Base-by-base conservation (phyloP, 805 yeast genomes). In the Wickerhamiella sergipiensis region DNA sequence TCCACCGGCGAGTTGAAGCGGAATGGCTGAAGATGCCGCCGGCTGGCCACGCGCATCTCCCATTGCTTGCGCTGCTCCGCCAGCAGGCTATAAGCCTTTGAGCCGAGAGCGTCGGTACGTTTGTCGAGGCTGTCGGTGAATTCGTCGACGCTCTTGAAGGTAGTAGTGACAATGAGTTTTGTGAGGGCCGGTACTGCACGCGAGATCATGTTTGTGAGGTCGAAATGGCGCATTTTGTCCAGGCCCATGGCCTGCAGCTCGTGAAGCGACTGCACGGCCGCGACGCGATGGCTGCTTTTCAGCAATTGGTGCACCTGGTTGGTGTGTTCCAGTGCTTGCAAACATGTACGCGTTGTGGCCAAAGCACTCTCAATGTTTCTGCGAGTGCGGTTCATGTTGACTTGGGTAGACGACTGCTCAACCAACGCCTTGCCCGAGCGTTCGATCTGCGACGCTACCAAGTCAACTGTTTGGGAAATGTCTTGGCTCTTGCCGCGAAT, bases 1-100 rank as follows among this genome's bases (percentile, higher is more conserved):
- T 90, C 97, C 5, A 89, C 85, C 0, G 95, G 85, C 0, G 96
- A 85, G 63, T 89, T 89, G 56, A 90, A 76, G 59, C 83, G 80
- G 63, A 78, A 85, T 7, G 75, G 67, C 3, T 71, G 64, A 48
- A 81, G 71, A 31, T 71, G 69, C 5, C 67, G 68, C 52, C 75
- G 74, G 8, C 67, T 61, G 6, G 67, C 60, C 53, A 75, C 79
- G 55, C 69, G 68, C 2, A 63, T 55, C 36, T 73, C 71, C 90
- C 94, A 85, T 40, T 72, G 70, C 15, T 73, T 70, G 48, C 83
- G 77, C 61, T 88, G 76, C 1, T 66, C 63, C 7, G 70, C 73
- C 47, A 83, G 74, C 50, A 79, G 74, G 1, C 74, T 75, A 58
- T 72, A 78, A 2, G 82, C 66, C 1, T 73, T 66, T 43, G 72